phyloP scores from a whole-genome alignment of 2,329 filamentous ascomycete genomes.

The Neonectria coccinea region DNA sequence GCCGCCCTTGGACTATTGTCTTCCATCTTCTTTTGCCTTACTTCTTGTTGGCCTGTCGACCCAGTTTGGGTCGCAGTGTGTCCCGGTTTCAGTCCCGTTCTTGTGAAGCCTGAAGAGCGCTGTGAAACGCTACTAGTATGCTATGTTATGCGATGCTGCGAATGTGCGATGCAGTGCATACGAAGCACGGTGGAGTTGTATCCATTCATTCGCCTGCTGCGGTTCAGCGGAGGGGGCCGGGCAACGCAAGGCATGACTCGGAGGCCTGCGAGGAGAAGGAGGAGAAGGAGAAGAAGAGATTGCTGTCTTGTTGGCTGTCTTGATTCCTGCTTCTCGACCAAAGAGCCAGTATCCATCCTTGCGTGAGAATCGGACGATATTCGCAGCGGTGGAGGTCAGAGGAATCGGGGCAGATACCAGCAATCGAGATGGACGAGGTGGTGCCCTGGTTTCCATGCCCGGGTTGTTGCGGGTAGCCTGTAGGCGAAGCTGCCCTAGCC shows the following conservation, averaged over 20 bases:
- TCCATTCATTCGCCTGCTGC: constrained; percentile 4
- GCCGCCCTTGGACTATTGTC: too few species aligned
- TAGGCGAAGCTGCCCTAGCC: too few species aligned
- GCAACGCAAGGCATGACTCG: neutral
- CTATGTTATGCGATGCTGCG: neutral
- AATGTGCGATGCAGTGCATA: constrained; percentile 1
- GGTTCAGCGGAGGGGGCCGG: neutral
- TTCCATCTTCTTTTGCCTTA: too few species aligned
- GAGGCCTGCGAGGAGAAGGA: neutral
- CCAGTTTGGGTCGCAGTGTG: constrained; percentile 4
- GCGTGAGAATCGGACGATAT: neutral
- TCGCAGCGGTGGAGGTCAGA: neutral
- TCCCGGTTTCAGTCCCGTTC: constrained; percentile 11
- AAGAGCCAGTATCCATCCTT: neutral
- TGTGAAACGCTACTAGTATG: neutral
- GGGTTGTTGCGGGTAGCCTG: too few species aligned
- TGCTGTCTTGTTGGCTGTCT: neutral
- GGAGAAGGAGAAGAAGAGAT: neutral
- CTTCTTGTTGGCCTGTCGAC: constrained; percentile 12
- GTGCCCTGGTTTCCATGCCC: too few species aligned
- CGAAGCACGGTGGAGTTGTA: constrained; percentile 5
- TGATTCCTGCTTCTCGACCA: neutral
- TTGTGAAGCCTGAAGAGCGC: neutral
- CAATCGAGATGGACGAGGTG: neutral
- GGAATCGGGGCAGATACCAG: constrained; percentile 5